phyloP scores from a whole-genome alignment of 2,329 filamentous ascomycete species.

The Ophiostoma piceae region DNA sequence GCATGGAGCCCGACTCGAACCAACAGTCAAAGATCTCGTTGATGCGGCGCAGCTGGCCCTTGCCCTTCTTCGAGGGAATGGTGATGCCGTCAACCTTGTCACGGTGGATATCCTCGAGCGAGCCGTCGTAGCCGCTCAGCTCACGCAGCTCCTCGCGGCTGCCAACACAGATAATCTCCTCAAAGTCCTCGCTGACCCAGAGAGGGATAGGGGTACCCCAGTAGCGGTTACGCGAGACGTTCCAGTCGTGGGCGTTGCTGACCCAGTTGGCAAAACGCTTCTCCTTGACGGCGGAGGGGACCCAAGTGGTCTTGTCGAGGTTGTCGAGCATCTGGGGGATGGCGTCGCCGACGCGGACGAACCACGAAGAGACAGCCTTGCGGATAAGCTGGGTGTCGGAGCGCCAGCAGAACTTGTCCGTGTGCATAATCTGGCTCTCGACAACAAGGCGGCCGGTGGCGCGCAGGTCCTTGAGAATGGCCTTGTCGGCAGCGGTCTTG shows the following conservation, averaged over 20 bases:
- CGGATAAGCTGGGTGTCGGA: constrained; percentile 96
- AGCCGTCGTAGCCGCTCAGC: constrained; percentile 78
- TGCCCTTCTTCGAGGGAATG: constrained; percentile 77
- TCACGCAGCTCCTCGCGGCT: constrained; percentile 79
- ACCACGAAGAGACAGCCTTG: constrained; percentile 88
- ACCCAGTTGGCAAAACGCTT: constrained; percentile 91
- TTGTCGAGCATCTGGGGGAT: constrained; percentile 86
- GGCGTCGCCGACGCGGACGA: constrained; percentile 78
- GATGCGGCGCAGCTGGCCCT: constrained; percentile 57
- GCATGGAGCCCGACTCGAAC: constrained; percentile 48
- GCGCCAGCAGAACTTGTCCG: constrained; percentile 87
- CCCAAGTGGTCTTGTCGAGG: constrained; percentile 86
- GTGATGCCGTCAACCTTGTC: constrained; percentile 93
- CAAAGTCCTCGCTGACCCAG: constrained; percentile 85
- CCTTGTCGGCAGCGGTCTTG: constrained; percentile 86
- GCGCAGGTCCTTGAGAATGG: constrained; percentile 86
- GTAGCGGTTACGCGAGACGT: constrained; percentile 87
- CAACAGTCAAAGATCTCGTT: constrained; percentile 60
- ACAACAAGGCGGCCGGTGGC: constrained; percentile 69
- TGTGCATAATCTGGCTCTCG: constrained; percentile 83
- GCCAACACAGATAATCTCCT: constrained; percentile 80
- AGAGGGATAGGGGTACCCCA: constrained; percentile 62
- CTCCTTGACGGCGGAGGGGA: constrained; percentile 84
- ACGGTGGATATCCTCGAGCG: constrained; percentile 80
- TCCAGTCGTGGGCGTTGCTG: constrained; percentile 86